Conservation (phyloP, 257 asterid genomes). For the Cordia subcordata region DNA sequence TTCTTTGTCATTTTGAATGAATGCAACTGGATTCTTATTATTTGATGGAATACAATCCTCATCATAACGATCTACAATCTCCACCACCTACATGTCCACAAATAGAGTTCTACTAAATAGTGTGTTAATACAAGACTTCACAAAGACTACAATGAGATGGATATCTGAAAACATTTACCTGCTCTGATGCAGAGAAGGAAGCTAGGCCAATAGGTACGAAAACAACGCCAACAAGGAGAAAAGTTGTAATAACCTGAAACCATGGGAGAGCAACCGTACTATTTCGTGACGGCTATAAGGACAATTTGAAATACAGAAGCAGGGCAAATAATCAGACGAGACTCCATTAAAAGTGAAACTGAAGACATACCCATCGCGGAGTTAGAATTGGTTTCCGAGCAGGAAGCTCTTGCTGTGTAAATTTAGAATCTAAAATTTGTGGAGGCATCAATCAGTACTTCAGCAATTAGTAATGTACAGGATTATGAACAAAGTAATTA, state of each 20-base stretch:
- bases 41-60: slow-evolving; percentile 45
- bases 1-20: slow-evolving; percentile 32
- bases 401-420: slow-evolving; percentile 95
- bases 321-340: not conserved
- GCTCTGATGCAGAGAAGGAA: slow-evolving; percentile 65
- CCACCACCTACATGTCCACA: slow-evolving; percentile 65
- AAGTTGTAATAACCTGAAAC: slow-evolving; percentile 65
- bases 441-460: no score
- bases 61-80: slow-evolving; percentile 66
- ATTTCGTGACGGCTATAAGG: no score
- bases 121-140: no score
- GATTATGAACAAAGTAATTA: no score
- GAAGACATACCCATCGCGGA: slow-evolving; percentile 63
- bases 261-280: slow-evolving; percentile 3
- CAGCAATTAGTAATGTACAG: no score
- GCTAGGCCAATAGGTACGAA: slow-evolving; percentile 83
- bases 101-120: no score
- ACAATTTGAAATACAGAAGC: no score
- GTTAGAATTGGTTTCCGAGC: slow-evolving; percentile 94
- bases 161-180: slow-evolving; percentile 33
- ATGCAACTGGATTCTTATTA: slow-evolving; percentile 29
- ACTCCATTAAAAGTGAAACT: no score
- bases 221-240: slow-evolving; percentile 50
- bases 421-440: slow-evolving; percentile 77
- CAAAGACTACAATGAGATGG: no score